Evolutionary conservation across 208 protist genomes (phyloP), one percentile per base, ranked within the genome.

Genomic region (Crithidia fasciculata): DNA sequence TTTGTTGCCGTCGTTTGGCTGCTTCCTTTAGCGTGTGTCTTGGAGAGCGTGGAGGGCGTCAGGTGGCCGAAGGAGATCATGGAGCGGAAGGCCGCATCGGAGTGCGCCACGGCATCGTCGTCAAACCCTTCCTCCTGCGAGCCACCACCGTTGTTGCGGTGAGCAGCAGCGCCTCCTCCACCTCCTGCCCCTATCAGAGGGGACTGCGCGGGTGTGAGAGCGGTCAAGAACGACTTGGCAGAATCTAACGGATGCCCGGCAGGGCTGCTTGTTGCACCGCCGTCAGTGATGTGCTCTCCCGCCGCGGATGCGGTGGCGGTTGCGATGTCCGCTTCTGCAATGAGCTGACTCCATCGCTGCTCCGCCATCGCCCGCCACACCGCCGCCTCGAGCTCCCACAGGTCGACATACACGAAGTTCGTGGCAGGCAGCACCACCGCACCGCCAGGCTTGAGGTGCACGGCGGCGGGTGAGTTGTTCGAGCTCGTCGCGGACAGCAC

Each of bases 301-400:
- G 5, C 12, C 12, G 37, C 16, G 5, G 40, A 5, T 16, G 58
- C 16, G 36, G 58, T 18, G 10, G n/a, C 41, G 41, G 58, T 6
- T 44, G 72, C 52, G 37, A 4, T 19, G 58, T 59, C 57, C 13
- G 18, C 41, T 4, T 53, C 53, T 8, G 52, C 8, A 37, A 63
- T 55, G 19, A 68, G 45, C 63, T 69, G 61, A 2, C 16, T 8
- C 72, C 61, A 64, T 8, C 72, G 61, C 60, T 63, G 55, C 53
- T 62, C 63, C 55, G 56, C 61, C 55, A 69, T 58, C 47, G 63
- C 65, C 65, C 59, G 66, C 55, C 53, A 67, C 64, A 73, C 69
- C 44, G 69, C 69, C 12, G 43, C 58, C 37, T 73, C 69, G 36
- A 73, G 47, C 58, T 57, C 59, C 69, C 56, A 65, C 58, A 73